Evolutionary conservation across 306 rosid genomes (phyloP), one percentile per base, ranked within the genome.

Genomic region (Vigna trinervia): DNA sequence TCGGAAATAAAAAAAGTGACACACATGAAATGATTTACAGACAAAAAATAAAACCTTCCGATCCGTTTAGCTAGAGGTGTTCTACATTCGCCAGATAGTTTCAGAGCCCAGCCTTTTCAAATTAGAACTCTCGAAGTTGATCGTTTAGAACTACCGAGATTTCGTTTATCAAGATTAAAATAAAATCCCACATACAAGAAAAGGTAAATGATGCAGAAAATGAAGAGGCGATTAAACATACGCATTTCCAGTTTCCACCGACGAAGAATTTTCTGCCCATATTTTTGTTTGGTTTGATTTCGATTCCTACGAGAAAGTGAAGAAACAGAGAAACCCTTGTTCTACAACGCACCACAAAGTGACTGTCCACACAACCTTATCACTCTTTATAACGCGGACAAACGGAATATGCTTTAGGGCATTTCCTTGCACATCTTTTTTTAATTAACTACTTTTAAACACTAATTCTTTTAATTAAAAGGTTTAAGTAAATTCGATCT

Each of bases 231-330:
- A 19, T 7, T 59, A 54, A 79, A 82, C 90, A 57, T 89, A 93
- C 97, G 77, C 98, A 93, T 93, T 91, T 91, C 97, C 98, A 91
- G 92, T 90, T 91, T 26, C 98, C 97, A 32, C 97, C 96, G 77
- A 93, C 90, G 90, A 93, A 88, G 90, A 93, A 93, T 56, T 86
- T 93, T 65, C 93, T 84, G 71, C 71, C 92, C 98, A 89, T 91
- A 19, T 4, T 70, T 51, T 58, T 8, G 78, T 46, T 63, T 12
- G 78, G 39, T 60, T 12, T 30, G 8, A 11, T 54, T 75, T 46
- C 71, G 84, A 84, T 65, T 51, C 4, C 26, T 26, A 75, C 65
- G 82, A 85, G 77, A 32, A 51, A 64, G 8, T 15, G 74, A 47
- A 50, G 61, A n/a, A 5, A 32, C 20, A 13, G 11, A 32, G 11